These are phyloP conservation scores for Wickerhamiella hasegawae DNA, from an alignment of 805 yeast genomes.

Conservation along the genomic window DNA sequence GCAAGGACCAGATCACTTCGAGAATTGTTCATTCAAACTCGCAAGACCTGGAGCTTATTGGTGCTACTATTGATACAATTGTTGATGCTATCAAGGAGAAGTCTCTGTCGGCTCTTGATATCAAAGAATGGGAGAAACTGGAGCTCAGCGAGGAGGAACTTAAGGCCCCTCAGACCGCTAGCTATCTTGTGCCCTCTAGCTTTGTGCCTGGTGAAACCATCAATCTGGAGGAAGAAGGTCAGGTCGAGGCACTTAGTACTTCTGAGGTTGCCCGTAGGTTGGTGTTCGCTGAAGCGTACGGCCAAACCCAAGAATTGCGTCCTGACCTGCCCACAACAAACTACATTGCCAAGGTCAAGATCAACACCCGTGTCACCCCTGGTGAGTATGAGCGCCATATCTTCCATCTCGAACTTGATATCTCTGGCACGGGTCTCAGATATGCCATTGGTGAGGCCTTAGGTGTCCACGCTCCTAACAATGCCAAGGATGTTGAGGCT, in stretches of 20 bases:
- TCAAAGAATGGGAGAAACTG: constrained; percentile 23
- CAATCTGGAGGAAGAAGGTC: constrained; percentile 23
- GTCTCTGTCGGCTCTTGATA: constrained; percentile 22
- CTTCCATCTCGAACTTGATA: constrained; percentile 91
- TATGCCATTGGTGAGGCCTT: constrained; percentile 94
- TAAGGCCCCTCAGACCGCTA: constrained; percentile 14
- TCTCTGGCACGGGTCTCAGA: constrained; percentile 74
- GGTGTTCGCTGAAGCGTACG: constrained; percentile 69
- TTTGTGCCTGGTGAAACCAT: constrained; percentile 21
- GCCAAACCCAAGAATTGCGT: constrained; percentile 42
- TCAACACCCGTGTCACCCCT: constrained; percentile 85
- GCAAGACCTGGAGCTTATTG: constrained; percentile 63
- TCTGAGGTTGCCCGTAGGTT: constrained; percentile 50
- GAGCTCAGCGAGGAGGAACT: constrained; percentile 11
- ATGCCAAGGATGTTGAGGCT: constrained; percentile 41
- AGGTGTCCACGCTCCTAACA: constrained; percentile 86
- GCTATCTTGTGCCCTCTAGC: constrained; percentile 12
- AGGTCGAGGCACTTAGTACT: constrained; percentile 28
- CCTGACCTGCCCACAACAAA: constrained; percentile 82
- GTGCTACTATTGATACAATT: constrained; percentile 32
- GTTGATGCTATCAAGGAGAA: constrained; percentile 15
- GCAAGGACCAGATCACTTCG: constrained; percentile 48
- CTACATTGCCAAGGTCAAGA: constrained; percentile 77
- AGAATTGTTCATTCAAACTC: constrained; percentile 71
- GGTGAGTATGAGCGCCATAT: constrained; percentile 79